phyloP scores from a whole-genome alignment of 2,329 filamentous ascomycete species.

The Trichoderma sp. region DNA sequence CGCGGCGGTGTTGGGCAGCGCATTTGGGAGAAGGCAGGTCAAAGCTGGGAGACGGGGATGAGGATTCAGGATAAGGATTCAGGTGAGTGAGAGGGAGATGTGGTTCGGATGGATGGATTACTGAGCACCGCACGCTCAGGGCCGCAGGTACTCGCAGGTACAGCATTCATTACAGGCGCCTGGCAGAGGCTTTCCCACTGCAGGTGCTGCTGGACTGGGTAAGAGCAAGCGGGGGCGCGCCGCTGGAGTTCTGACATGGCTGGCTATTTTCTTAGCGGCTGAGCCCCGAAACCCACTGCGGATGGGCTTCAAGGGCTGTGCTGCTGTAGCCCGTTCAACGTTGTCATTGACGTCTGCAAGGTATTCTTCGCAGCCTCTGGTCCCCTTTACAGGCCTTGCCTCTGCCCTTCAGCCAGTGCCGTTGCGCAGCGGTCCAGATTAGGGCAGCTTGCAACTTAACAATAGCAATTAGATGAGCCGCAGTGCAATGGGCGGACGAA shows the following conservation, averaged over 20 bases:
- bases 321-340: background rate
- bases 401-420: background rate
- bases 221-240: background rate
- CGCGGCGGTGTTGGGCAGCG: background rate
- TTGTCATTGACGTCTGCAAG: too few species aligned
- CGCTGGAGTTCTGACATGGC: background rate
- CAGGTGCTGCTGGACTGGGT: background rate
- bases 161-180: background rate
- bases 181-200: background rate
- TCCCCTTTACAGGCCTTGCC: background rate
- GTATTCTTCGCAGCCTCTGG: background rate
- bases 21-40: background rate
- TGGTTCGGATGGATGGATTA: background rate
- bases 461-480: background rate
- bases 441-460: background rate
- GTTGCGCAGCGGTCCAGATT: background rate
- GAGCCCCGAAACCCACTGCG: conserved; percentile 21
- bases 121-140: background rate
- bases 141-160: background rate
- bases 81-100: background rate
- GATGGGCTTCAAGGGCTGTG: background rate
- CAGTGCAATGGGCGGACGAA: background rate
- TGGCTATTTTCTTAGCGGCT: conserved; percentile 4
- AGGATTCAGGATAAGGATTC: background rate
- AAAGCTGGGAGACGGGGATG: background rate